Base-by-base conservation (phyloP, 441 rosid species). In the Raphanus hybrid region DNA sequence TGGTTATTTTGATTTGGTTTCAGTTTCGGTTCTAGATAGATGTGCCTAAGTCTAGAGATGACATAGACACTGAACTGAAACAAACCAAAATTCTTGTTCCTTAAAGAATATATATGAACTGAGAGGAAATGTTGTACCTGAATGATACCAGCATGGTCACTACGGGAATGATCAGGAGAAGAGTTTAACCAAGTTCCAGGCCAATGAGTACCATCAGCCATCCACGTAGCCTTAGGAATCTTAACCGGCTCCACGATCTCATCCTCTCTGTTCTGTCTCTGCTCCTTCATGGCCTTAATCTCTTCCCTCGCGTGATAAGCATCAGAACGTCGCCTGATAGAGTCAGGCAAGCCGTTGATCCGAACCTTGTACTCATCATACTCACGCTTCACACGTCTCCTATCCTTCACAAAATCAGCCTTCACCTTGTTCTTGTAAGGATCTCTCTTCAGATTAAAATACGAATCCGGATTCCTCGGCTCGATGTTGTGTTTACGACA, bases 151-250 rank as follows among this genome's bases (percentile, higher is more conserved):
- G 94, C 92, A 69, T 91, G 97, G 82, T 91, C 97, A 82, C 97
- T 89, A 39, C 61, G 83, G 11, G 92, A 80, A 78, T 91, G 97
- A 81, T 91, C 97, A 65, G 90, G 65, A n/a, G 75, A 35, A 71
- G 94, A 71, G 66, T 69, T 66, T 43, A 90, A 37, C 97, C 97
- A 90, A 80, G 91, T 90, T 16, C 94, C 94, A 14, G 94, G 94
- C 94, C 97, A 91, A 68, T 90, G 94, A 55, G 94, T 90, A 54
- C 93, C 93, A 84, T 91, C 94, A 50, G 93, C 93, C 97, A 91
- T 90, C 97, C 94, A 90, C 0, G 97, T 90, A n/a, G 93, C 94
- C 77, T 91, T 91, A 48, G 93, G 91, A 81, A 90, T 86, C 90
- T 91, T 90, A 69, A 86, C 84, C 41, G 73, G 72, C 82, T 88